These are phyloP conservation scores for Paspalum notatum DNA, from an alignment of 176 grass and related monocot genomes.

Conservation along the genomic window DNA sequence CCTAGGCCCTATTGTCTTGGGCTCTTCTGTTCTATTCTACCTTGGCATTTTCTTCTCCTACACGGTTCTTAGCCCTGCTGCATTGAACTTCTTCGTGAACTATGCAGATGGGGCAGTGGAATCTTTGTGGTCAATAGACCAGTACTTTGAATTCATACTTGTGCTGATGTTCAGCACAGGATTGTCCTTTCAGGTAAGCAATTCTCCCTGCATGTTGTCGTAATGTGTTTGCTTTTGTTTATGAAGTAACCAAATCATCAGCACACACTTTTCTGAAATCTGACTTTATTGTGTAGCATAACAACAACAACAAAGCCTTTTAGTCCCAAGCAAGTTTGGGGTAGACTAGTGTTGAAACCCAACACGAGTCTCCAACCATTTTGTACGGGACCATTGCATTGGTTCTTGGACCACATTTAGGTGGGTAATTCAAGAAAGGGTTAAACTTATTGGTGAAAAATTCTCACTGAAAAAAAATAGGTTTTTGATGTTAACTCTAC, in stretches of 20 bases:
- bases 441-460: not conserved
- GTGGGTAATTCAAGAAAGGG: not conserved
- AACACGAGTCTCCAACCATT: too few species aligned
- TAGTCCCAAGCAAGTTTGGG: too few species aligned
- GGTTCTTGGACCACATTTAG: conserved; percentile 6
- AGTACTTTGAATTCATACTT: conserved; percentile 97
- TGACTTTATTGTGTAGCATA: not conserved
- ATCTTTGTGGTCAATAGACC: conserved; percentile 95
- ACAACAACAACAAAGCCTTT: too few species aligned
- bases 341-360: too few species aligned
- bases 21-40: conserved; percentile 93
- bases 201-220: conserved; percentile 10
- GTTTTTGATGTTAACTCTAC: not conserved
- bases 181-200: conserved; percentile 88
- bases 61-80: conserved; percentile 79
- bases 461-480: not conserved
- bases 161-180: conserved; percentile 98
- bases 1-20: conserved; percentile 92
- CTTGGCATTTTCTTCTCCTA: conserved; percentile 95
- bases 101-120: conserved; percentile 98
- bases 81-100: conserved; percentile 95
- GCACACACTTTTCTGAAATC: not conserved
- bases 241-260: not conserved
- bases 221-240: not conserved
- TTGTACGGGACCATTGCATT: too few species aligned